Evolutionary conservation across 371 early-diverging fungal species (phyloP).

Genomic region (Syncephalastrum racemosum): DNA sequence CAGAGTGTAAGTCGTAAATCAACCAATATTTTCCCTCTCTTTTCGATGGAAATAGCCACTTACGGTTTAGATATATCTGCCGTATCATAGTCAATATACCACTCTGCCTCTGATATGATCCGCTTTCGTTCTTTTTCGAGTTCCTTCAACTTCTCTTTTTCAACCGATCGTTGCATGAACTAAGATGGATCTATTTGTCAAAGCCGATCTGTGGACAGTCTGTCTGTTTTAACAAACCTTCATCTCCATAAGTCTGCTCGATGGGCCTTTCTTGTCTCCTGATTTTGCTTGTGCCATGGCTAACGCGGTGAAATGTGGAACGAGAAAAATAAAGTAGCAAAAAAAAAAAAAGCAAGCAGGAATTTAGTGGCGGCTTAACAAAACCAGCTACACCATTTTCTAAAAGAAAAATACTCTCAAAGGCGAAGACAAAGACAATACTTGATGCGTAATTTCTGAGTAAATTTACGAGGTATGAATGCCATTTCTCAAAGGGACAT

Average conservation of each 20-base stretch:
- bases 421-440: too few relatives aligned
- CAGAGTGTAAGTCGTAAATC: background rate
- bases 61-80: slow-evolving; percentile 52
- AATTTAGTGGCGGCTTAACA: too few relatives aligned
- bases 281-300: slow-evolving; percentile 11
- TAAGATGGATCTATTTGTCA: slow-evolving; percentile 16
- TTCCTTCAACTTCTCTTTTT: slow-evolving; percentile 39
- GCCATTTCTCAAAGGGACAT: too few relatives aligned
- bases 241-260: slow-evolving; percentile 45
- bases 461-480: too few relatives aligned
- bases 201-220: background rate
- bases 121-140: slow-evolving; percentile 48
- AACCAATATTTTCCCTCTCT: background rate
- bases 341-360: background rate
- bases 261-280: slow-evolving; percentile 32
- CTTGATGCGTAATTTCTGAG: too few relatives aligned
- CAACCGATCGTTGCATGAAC: slow-evolving; percentile 62
- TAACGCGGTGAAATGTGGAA: background rate
- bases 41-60: slow-evolving; percentile 1
- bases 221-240: slow-evolving; percentile 26
- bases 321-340: background rate
- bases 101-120: slow-evolving; percentile 58
- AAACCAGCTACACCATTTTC: too few relatives aligned
- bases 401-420: too few relatives aligned
- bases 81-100: slow-evolving; percentile 50